Percentiles rank a stretch among this genome's conserved stretches.
phyloP scores from a whole-genome alignment of 768 basidiomycete species.

The Rhizopogon vulgaris region DNA sequence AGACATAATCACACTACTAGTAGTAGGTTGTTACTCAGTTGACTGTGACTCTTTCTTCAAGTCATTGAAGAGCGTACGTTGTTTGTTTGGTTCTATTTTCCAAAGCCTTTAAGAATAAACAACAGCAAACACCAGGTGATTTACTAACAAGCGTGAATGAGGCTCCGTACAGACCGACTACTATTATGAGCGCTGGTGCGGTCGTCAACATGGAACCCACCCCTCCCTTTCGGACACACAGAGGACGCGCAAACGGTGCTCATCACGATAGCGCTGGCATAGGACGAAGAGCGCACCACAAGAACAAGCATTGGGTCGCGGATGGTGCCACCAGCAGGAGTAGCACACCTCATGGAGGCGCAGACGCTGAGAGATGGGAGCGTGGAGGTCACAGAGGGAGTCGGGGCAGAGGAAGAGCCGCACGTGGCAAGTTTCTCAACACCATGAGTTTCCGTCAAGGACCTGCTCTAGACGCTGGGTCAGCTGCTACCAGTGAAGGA shows the following conservation, averaged over 20 bases:
- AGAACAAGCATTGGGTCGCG: constrained; percentile 62
- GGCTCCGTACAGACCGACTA: not conserved
- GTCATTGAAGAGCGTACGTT: not conserved
- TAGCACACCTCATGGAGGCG: constrained; percentile 29
- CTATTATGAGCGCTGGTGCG: not conserved
- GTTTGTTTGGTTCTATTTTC: constrained; percentile 6
- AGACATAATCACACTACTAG: constrained; percentile 13
- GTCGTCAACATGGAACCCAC: constrained; percentile 22
- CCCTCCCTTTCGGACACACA: constrained; percentile 12
- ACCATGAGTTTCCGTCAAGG: constrained; percentile 29
- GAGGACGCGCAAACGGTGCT: constrained; percentile 17
- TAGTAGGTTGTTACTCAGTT: not conserved
- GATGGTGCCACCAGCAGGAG: constrained; percentile 28
- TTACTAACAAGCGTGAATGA: not conserved
- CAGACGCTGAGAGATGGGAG: constrained; percentile 56
- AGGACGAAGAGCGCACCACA: constrained; percentile 28
- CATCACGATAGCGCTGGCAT: constrained; percentile 12
- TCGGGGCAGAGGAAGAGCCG: constrained; percentile 35
- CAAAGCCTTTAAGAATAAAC: constrained; percentile 7
- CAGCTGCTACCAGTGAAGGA: constrained; percentile 23
- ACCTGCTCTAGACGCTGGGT: constrained; percentile 22
- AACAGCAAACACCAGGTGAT: constrained; percentile 1
- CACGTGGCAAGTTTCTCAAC: constrained; percentile 35
- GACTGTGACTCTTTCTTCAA: not conserved
- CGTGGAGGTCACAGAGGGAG: constrained; percentile 50